Percentiles rank a stretch among this genome's conserved stretches.
Evolutionary conservation across 2,329 filamentous ascomycete species (phyloP).

Genomic region (Dryadomyces quercus-mongolicae): DNA sequence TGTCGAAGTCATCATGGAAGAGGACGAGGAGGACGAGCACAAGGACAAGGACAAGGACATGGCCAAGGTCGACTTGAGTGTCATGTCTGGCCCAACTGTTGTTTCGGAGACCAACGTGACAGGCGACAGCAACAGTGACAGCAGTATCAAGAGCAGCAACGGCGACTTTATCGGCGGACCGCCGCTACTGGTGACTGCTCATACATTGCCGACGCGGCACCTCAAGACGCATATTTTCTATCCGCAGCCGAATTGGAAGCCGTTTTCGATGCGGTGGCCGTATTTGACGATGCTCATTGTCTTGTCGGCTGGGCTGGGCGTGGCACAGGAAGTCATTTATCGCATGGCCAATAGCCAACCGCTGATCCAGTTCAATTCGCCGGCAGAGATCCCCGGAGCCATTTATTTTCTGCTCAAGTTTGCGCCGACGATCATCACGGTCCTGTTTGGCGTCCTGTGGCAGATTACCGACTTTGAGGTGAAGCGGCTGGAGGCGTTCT

Average conservation of each 20-base stretch:
- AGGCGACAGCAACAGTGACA: neutral
- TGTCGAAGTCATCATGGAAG: slow-evolving; percentile 44
- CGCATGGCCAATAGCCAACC: slow-evolving; percentile 32
- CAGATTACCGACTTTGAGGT: slow-evolving; percentile 56
- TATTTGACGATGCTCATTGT: slow-evolving; percentile 43
- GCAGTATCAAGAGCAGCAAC: slow-evolving; percentile 6
- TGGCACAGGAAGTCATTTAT: slow-evolving; percentile 42
- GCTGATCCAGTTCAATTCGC: slow-evolving; percentile 35
- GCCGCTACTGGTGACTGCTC: neutral
- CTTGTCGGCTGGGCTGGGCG: slow-evolving; percentile 39
- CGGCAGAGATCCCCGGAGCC: slow-evolving; percentile 35
- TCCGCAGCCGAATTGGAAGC: slow-evolving; percentile 55
- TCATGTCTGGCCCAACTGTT: neutral
- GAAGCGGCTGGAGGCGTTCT: slow-evolving; percentile 53
- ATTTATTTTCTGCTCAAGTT: slow-evolving; percentile 54
- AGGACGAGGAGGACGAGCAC: slow-evolving; percentile 7
- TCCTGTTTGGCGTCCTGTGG: slow-evolving; percentile 52
- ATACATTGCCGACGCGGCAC: slow-evolving; percentile 16
- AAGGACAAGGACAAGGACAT: slow-evolving; percentile 24
- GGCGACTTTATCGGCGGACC: neutral
- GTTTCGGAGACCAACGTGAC: slow-evolving; percentile 8
- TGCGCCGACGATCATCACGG: slow-evolving; percentile 46
- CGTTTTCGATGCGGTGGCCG: slow-evolving; percentile 50
- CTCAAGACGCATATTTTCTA: slow-evolving; percentile 41
- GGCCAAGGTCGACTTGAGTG: slow-evolving; percentile 33